Conservation (phyloP, 495 filamentous ascomycete genomes). For the Penicillium herquei region DNA sequence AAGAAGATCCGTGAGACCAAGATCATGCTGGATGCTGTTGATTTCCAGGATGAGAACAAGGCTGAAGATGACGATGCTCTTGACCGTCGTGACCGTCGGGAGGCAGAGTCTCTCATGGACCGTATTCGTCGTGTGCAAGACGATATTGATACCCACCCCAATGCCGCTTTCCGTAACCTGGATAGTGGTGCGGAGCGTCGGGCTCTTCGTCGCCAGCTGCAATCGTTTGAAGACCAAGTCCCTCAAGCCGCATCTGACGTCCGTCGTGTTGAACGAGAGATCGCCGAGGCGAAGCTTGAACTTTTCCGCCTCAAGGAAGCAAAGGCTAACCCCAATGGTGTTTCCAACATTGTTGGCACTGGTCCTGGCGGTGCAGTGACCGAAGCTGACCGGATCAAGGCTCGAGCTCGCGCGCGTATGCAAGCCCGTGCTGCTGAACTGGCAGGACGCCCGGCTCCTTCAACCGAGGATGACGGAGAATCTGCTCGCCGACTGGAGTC, state of each 20-base stretch:
- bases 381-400: constrained; percentile 91
- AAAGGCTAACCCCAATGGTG: constrained; percentile 82
- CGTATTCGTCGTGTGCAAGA: constrained; percentile 93
- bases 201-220: constrained; percentile 81
- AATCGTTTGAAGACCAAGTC: constrained; percentile 82
- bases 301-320: constrained; percentile 92
- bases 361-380: constrained; percentile 90
- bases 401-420: constrained; percentile 96
- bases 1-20: constrained; percentile 97
- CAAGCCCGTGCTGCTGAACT: constrained; percentile 92
- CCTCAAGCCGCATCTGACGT: constrained; percentile 91
- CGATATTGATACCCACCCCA: constrained; percentile 90
- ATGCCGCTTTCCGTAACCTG: constrained; percentile 65
- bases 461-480: constrained; percentile 65
- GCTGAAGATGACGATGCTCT: constrained; percentile 89
- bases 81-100: constrained; percentile 85
- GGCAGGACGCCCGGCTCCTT: constrained; percentile 70
- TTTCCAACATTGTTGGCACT: constrained; percentile 84
- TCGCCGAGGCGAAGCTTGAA: constrained; percentile 90
- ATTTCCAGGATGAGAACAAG: constrained; percentile 90
- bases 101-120: constrained; percentile 91
- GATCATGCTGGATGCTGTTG: constrained; percentile 93
- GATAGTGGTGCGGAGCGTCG: constrained; percentile 87
- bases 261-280: constrained; percentile 83
- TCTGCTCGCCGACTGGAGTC: constrained; percentile 80